Base-by-base conservation (phyloP, 192 early-diverging fungal genomes). In the Backusella macrospora region DNA sequence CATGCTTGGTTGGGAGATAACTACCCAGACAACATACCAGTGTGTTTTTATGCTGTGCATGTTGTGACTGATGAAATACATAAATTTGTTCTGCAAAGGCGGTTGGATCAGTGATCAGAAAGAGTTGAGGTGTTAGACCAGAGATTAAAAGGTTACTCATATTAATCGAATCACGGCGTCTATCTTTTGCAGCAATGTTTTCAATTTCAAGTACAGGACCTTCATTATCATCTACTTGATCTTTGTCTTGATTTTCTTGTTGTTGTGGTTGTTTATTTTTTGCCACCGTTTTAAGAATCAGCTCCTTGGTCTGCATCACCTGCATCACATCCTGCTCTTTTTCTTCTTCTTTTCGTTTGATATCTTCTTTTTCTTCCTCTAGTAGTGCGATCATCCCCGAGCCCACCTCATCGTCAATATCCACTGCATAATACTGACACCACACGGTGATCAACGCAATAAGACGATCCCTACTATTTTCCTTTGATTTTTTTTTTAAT, bases 71-170 rank as follows among this genome's bases (percentile, higher is more conserved):
- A 78, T 93, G 91, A 76, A 88, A 93, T 23, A 88, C 68, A 55
- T 90, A 90, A 47, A 93, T 78, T 74, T 93, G 91, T 42, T 88
- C 81, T 15, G 91, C 87, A 80, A 93, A 86, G 47, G 87, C 86
- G 3, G 70, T 63, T 1, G 91, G 86, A 26, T 83, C 66, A 15
- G 91, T 78, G 23, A 81, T 83, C n/a, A 93, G 80, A 64, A 93
- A 86, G 10, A 93, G 72, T 5, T 86, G 82, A 26, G 88, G 88
- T 1, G 85, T 85, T 42, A 93, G 75, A 1, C 91, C 91, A 0
- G 86, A 89, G 34, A 85, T 82, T 37, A 86, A 47, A 0, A 86
- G 59, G 70, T 85, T 81, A 7, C 81, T 78, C n/a, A 86, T 73
- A 23, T 59, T 59, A 23, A 59, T 59, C 1, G 52, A 59, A n/a